These are phyloP conservation scores for Bisporella sp. DNA, from an alignment of 2,329 filamentous ascomycete species.

Conservation along the genomic window DNA sequence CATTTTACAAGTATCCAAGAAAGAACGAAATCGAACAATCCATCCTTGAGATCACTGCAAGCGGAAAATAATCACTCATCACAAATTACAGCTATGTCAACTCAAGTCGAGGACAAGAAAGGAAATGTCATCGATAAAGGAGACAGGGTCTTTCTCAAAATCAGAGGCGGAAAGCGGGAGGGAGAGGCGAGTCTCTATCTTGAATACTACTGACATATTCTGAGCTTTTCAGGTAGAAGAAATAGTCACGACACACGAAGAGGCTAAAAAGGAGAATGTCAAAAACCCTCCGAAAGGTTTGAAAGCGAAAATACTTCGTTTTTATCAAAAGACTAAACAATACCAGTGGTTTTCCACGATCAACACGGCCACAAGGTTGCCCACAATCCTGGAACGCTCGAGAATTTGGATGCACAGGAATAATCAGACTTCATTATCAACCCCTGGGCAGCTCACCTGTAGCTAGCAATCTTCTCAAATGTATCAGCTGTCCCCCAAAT, in stretches of 20 bases:
- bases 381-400: no score
- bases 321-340: no score
- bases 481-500: no score
- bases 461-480: no score
- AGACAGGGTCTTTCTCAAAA: slow-evolving; percentile 34
- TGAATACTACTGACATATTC: slow-evolving; percentile 1
- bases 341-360: no score
- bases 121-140: slow-evolving; percentile 32
- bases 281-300: no score
- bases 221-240: slow-evolving; percentile 27
- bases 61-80: slow-evolving; percentile 3
- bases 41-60: background rate
- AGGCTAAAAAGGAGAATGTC: no score
- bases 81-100: slow-evolving; percentile 7
- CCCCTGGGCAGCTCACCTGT: no score
- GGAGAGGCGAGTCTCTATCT: slow-evolving; percentile 24
- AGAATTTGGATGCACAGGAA: no score
- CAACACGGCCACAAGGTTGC: no score
- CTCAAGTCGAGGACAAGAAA: slow-evolving; percentile 27
- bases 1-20: background rate
- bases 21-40: slow-evolving; percentile 2
- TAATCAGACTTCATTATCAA: no score
- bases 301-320: no score
- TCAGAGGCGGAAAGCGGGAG: slow-evolving; percentile 33
- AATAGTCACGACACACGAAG: slow-evolving; percentile 37